Conservation (phyloP, 352 stramenopile species). For the Pythium apleroticum region DNA sequence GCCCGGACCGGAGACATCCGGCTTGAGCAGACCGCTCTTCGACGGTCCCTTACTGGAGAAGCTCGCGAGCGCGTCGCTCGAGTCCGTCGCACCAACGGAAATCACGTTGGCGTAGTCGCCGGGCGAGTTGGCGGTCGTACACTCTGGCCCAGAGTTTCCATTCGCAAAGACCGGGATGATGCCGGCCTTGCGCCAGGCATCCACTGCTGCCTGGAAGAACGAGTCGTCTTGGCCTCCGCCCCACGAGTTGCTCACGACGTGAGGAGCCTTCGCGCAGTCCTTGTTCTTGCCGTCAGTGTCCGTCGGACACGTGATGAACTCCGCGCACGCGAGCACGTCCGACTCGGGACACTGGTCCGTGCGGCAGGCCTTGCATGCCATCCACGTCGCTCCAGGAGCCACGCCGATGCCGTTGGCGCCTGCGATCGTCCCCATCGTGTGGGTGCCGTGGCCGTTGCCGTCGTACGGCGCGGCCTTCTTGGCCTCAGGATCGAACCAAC, state of each 20-base stretch:
- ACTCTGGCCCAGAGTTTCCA: constrained; percentile 29
- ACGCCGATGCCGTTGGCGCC: constrained; percentile 18
- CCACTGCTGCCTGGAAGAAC: constrained; percentile 18
- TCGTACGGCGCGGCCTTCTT: constrained; percentile 27
- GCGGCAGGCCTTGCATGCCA: constrained; percentile 22
- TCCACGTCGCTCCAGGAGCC: constrained; percentile 22
- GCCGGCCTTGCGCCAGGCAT: constrained; percentile 26
- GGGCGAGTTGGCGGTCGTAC: constrained; percentile 20
- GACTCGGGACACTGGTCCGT: constrained; percentile 23
- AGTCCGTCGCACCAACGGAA: constrained; percentile 26
- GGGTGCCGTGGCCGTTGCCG: constrained; percentile 28
- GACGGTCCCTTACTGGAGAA: constrained; percentile 28
- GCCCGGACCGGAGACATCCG: constrained; percentile 27
- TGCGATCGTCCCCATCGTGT: constrained; percentile 15
- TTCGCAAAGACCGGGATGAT: constrained; percentile 34
- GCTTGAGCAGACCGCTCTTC: constrained; percentile 25
- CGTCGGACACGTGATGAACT: constrained; percentile 40
- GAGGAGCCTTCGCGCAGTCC: constrained; percentile 27
- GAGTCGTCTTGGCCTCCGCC: constrained; percentile 14
- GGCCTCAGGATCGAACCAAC: constrained; percentile 34
- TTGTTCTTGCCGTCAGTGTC: constrained; percentile 13
- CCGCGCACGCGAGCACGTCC: constrained; percentile 28
- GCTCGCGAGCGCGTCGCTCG: constrained; percentile 14
- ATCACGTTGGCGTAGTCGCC: constrained; percentile 33
- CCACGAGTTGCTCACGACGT: constrained; percentile 36